Evolutionary conservation across 495 filamentous ascomycete genomes (phyloP).

Genomic region (Penicillium tannophilum): DNA sequence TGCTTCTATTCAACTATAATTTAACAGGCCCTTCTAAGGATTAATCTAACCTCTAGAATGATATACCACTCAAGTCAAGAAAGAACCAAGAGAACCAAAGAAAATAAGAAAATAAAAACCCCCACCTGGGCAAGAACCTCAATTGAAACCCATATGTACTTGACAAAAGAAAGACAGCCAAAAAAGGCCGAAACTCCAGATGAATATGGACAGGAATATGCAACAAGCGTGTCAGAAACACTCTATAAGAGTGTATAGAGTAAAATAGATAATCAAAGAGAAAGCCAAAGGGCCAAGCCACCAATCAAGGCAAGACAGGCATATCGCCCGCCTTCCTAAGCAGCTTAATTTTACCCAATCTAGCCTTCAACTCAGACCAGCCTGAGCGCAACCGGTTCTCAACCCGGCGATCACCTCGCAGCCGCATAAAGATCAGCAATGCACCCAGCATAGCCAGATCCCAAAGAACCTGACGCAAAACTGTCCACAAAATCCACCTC

Average conservation of each 20-base stretch:
- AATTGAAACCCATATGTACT: slow-evolving; percentile 35
- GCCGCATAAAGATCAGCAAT: slow-evolving; percentile 77
- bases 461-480: slow-evolving; percentile 71
- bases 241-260: slow-evolving; percentile 1
- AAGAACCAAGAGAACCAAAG: background rate
- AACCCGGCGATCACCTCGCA: slow-evolving; percentile 71
- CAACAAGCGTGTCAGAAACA: slow-evolving; percentile 5
- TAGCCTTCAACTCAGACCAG: slow-evolving; percentile 61
- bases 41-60: slow-evolving; percentile 7
- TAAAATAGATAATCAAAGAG: background rate
- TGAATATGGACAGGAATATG: slow-evolving; percentile 14
- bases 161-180: slow-evolving; percentile 27
- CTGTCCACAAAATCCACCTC: slow-evolving; percentile 67
- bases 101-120: slow-evolving; percentile 16
- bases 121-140: slow-evolving; percentile 9
- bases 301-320: slow-evolving; percentile 29
- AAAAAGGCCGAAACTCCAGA: slow-evolving; percentile 18
- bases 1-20: background rate
- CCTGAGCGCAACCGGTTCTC: slow-evolving; percentile 74
- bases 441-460: slow-evolving; percentile 70
- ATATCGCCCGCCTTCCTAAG: slow-evolving; percentile 27
- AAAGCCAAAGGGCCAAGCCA: background rate
- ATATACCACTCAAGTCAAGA: slow-evolving; percentile 3
- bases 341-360: slow-evolving; percentile 51
- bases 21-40: background rate